Base-by-base conservation (phyloP, 2,329 filamentous ascomycete species). In the Chaetomiaceae sp. region DNA sequence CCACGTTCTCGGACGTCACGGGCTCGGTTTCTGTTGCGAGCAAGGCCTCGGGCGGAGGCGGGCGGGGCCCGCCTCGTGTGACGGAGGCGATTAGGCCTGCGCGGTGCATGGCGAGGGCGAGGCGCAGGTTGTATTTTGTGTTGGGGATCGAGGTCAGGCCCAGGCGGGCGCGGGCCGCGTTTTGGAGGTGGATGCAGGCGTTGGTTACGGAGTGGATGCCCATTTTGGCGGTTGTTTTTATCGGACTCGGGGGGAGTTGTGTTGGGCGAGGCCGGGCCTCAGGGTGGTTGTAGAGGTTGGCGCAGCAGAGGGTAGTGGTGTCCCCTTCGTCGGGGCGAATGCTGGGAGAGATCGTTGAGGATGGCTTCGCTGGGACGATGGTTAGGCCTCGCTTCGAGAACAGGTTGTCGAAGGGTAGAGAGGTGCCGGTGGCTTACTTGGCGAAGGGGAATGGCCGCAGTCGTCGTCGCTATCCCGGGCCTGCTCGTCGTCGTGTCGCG, bases 151-250 rank as follows among this genome's bases (percentile, higher is more conserved):
- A 95, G 29, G 91, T 96, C 47, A 95, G 77, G 61, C 87, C 88
- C 0, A 96, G 83, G 1, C 87, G 84, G n/a, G 88, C 89, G 65
- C 84, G 84, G 53, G 87, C 87, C 61, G 88, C 89, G 76, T 96
- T 96, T 71, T 94, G 89, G 53, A 96, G 79, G 75, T 96, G 91
- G 61, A 90, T 91, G 79, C 89, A 95, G 73, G 91, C 83, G 76
- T 92, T 77, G 64, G 83, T 80, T 60, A 95, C 80, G 71, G 86
- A 83, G 67, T 81, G 76, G 72, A 96, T 80, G 64, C 67, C 67
- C 69, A 71, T 71, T 48, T 60, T 68, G 59, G 34, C 2, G 51
- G 49, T 5, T 22, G 34, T 50, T 43, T 17, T 15, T 20, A 40
- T 8, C 27, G 3, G 4, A 31, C 8, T 31, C 3, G 36, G 9